Evolutionary conservation across 495 filamentous ascomycete species (phyloP), one percentile per base, ranked within the genome.

Genomic region (Tuber calosporum): DNA sequence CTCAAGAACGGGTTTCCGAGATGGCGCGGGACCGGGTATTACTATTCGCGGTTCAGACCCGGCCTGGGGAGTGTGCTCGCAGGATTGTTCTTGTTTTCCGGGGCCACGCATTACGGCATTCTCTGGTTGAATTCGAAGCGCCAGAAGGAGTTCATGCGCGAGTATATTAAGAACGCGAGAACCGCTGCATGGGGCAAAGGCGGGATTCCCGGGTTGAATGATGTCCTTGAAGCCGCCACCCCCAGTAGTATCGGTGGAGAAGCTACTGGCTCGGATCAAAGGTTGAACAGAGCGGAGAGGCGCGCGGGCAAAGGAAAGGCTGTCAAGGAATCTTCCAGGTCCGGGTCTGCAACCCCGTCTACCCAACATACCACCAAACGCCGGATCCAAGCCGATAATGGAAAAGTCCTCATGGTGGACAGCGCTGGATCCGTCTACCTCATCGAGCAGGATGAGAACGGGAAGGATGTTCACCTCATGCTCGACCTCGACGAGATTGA

Each of bases 11-110:
- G 95, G 34, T 99, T 99, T 83, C 95, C 95, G 17, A 89, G 87
- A 68, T 99, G 96, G 95, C 92, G 91, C 82, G 95, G 96, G 43
- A 97, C 95, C 26, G 96, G 94, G 70, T 99, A 98, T 86, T 98
- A 97, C 86, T 99, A 98, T 84, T 90, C 86, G 71, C 90, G 95
- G 9, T 97, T 93, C 86, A 88, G 95, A 39, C 95, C 95, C 1
- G 95, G 95, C 17, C 84, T 97, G 15, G 93, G 91, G 30, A 90
- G 90, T 15, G 95, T 97, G 67, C 82, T 98, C 69, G 69, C 89
- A 17, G 93, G 94, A 48, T 84, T 96, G n/a, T 93, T 97, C 82
- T 79, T 97, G 71, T 86, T 95, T 45, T 89, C 90, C 58, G 95
- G 96, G 69, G 89, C 84, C 30, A 90, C 89, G 39, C 95, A 99